phyloP scores from a whole-genome alignment of 257 asterid species.

The Rubia yunnanensis region DNA sequence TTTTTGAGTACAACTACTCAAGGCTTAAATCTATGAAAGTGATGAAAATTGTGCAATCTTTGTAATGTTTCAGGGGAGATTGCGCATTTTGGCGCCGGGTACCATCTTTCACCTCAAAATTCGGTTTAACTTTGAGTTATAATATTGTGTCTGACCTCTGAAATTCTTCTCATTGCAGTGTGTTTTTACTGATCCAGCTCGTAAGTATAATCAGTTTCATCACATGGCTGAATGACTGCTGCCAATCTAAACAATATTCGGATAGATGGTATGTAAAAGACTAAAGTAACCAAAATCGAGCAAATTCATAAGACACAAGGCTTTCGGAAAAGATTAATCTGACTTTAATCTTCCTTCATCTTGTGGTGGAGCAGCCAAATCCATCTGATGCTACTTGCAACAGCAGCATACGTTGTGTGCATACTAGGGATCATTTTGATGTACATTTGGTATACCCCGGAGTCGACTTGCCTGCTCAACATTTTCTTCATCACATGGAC shows the following conservation, averaged over 20 bases:
- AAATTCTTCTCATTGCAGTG: constrained; percentile 28
- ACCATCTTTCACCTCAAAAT: constrained; percentile 2
- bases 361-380: constrained; percentile 50
- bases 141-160: not conserved
- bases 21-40: not conserved
- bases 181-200: constrained; percentile 41
- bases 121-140: not conserved
- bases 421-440: constrained; percentile 41
- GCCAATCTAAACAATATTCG: constrained; percentile 32
- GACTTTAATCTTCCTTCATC: not conserved
- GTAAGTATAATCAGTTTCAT: constrained; percentile 46
- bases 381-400: constrained; percentile 39
- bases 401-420: constrained; percentile 35
- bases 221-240: constrained; percentile 39
- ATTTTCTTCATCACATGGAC: constrained; percentile 51
- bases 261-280: constrained; percentile 41
- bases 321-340: not conserved
- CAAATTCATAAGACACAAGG: not conserved
- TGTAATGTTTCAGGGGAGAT: constrained; percentile 30
- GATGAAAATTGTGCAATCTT: not conserved
- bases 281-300: no score
- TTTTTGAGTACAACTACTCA: not conserved
- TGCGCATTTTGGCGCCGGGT: constrained; percentile 59
- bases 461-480: constrained; percentile 41
- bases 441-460: constrained; percentile 52